Evolutionary conservation across 371 early-diverging fungal genomes (phyloP).

Genomic region (Entomophthora muscae): DNA sequence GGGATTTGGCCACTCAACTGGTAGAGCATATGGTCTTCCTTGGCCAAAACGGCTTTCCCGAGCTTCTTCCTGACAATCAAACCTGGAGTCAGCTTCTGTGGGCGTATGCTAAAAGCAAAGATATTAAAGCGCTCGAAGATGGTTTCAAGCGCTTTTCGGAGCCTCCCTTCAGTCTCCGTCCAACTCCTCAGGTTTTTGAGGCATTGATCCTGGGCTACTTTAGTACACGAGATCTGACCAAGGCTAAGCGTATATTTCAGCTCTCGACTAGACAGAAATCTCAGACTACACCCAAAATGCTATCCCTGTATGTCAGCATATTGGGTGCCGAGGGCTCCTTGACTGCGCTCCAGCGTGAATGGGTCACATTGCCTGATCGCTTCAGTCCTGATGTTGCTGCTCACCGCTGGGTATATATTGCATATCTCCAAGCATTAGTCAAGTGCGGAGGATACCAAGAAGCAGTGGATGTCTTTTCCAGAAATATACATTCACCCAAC

Average conservation of each 20-base stretch:
- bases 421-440: neutral
- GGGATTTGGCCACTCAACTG: neutral
- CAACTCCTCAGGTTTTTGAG: neutral
- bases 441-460: neutral
- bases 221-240: neutral
- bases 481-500: neutral
- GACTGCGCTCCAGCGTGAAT: neutral
- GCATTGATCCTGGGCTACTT: neutral
- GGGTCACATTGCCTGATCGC: neutral
- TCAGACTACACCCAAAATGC: neutral
- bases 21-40: neutral
- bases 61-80: neutral
- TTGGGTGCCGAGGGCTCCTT: neutral
- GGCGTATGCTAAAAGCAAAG: neutral
- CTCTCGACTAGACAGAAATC: neutral
- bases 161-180: neutral
- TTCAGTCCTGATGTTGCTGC: neutral
- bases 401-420: neutral
- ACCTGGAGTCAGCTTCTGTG: neutral
- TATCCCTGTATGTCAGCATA: neutral
- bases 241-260: neutral
- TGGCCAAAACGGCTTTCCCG: neutral
- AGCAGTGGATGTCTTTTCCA: neutral
- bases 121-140: neutral
- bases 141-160: neutral